A percentile compares a stretch with the other conserved stretches of the same genome.
Conservation (phyloP, 768 basidiomycete genomes). For the Agaricus subrufescens region DNA sequence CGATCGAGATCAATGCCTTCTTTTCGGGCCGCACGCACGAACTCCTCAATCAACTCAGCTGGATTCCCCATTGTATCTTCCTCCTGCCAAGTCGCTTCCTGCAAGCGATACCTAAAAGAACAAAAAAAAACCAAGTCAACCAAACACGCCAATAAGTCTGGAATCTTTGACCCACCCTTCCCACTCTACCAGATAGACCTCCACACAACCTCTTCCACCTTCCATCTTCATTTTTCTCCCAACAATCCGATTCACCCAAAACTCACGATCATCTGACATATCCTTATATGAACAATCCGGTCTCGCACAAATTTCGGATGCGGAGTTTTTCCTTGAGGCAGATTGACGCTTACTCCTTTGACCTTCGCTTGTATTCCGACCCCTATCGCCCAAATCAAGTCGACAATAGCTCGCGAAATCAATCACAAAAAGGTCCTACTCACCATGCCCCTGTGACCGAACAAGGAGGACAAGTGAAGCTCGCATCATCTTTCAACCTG, state of each 20-base stretch:
- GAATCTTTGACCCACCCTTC: constrained; percentile 23
- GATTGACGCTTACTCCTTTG: neutral
- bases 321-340: neutral
- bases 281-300: constrained; percentile 21
- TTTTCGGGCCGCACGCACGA: constrained; percentile 18
- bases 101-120: constrained; percentile 23
- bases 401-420: neutral
- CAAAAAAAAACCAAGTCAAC: neutral
- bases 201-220: constrained; percentile 15
- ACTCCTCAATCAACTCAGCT: constrained; percentile 22
- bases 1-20: constrained; percentile 21
- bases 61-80: constrained; percentile 26
- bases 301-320: constrained; percentile 16
- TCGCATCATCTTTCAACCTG: constrained; percentile 22
- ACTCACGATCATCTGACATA: constrained; percentile 10
- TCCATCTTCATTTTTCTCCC: constrained; percentile 21
- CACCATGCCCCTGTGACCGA: constrained; percentile 19
- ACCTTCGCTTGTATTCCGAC: neutral
- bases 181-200: constrained; percentile 30
- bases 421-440: neutral
- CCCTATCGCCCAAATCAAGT: neutral
- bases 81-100: constrained; percentile 29
- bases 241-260: constrained; percentile 28
- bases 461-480: constrained; percentile 41
- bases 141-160: neutral